Conservation (phyloP, 2,329 filamentous ascomycete genomes). For the Colletotrichum orbiculare region DNA sequence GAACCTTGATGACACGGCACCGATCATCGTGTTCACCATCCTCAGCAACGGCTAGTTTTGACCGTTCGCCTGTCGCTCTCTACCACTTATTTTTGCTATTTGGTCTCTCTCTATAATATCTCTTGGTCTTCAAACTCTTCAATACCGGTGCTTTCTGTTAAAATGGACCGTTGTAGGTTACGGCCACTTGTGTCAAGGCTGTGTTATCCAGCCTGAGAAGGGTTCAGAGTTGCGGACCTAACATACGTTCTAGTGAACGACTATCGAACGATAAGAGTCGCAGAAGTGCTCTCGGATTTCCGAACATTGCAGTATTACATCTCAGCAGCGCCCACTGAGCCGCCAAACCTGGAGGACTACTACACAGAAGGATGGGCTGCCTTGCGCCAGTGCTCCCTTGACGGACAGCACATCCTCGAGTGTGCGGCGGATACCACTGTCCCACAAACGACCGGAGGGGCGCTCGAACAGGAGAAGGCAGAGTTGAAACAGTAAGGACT, state of each 20-base stretch:
- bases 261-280: slow-evolving; percentile 68
- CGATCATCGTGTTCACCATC: slow-evolving; percentile 10
- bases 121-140: neutral
- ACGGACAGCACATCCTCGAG: slow-evolving; percentile 73
- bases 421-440: slow-evolving; percentile 72
- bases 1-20: neutral
- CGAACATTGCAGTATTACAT: slow-evolving; percentile 72
- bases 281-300: slow-evolving; percentile 71
- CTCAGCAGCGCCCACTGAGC: slow-evolving; percentile 65
- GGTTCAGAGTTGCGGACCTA: neutral
- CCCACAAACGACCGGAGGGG: slow-evolving; percentile 62
- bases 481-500: slow-evolving; percentile 69
- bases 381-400: slow-evolving; percentile 70
- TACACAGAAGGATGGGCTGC: slow-evolving; percentile 72
- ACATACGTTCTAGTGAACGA: slow-evolving; percentile 63
- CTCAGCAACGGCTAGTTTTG: slow-evolving; percentile 5
- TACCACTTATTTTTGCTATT: slow-evolving; percentile 5
- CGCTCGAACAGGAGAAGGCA: slow-evolving; percentile 70
- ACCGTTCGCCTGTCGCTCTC: neutral
- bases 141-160: neutral
- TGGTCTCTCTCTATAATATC: neutral
- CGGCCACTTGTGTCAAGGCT: neutral
- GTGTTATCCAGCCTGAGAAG: neutral
- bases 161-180: slow-evolving; percentile 37
- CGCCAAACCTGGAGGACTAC: slow-evolving; percentile 66